These are phyloP conservation scores for Hemerocallis citrina DNA, from an alignment of 106 monocot species.

Conservation along the genomic window DNA sequence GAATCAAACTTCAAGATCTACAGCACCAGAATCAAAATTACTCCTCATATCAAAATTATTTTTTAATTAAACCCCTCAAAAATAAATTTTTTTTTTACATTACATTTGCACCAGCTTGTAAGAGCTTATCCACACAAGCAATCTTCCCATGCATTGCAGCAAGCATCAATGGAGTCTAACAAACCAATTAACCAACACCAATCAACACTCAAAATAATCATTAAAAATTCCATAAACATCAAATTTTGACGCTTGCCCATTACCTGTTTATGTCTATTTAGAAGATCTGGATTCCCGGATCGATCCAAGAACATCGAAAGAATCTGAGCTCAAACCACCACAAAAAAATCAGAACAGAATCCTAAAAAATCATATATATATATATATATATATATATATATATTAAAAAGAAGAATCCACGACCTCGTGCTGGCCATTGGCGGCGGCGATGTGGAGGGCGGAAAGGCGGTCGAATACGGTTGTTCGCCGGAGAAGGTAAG, in stretches of 20 bases:
- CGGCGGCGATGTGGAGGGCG: conserved; percentile 86
- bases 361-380: too few species aligned
- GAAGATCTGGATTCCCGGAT: conserved; percentile 38
- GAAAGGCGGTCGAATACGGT: conserved; percentile 77
- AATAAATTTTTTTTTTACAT: background rate
- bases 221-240: background rate
- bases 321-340: conserved; percentile 27
- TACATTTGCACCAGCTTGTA: conserved; percentile 84
- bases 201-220: background rate
- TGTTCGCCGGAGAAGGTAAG: conserved; percentile 26
- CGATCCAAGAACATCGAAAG: conserved; percentile 51
- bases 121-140: conserved; percentile 65
- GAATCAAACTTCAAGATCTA: conserved; percentile 95
- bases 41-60: background rate
- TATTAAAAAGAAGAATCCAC: background rate
- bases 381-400: too few species aligned
- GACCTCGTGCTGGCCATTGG: conserved; percentile 72
- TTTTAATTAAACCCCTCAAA: too few species aligned
- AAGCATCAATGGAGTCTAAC: conserved; percentile 91
- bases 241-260: conserved; percentile 11
- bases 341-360: background rate
- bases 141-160: conserved; percentile 93
- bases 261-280: conserved; percentile 79
- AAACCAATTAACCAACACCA: background rate
- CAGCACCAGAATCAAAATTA: background rate